Evolutionary conservation across 1,139 yeast species (phyloP).

Genomic region (Magnusiomyces starmeri): DNA sequence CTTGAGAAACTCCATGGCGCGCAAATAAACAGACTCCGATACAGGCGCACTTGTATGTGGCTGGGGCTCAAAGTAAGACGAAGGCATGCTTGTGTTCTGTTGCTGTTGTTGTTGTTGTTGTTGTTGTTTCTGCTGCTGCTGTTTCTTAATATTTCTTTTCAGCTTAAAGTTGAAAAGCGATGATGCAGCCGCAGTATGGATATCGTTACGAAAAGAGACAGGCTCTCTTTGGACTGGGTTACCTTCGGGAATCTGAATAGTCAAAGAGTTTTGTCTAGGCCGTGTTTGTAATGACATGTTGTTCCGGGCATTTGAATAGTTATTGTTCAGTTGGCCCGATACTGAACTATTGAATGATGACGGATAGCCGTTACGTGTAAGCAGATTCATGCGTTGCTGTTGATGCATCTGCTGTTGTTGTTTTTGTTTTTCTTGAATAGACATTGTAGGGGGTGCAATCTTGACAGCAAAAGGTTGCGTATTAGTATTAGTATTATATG

Average conservation of each 20-base stretch:
- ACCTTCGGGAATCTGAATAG: not conserved
- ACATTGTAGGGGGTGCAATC: not conserved
- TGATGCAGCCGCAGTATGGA: not conserved
- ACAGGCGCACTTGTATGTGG: not conserved
- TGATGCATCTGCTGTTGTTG: not conserved
- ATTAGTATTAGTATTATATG: not conserved
- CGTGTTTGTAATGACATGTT: not conserved
- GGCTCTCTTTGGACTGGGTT: not conserved
- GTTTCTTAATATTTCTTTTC: not conserved
- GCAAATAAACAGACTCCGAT: not conserved
- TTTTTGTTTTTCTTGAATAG: not conserved
- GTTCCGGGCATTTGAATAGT: not conserved
- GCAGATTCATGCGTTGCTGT: not conserved
- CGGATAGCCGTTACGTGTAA: no score
- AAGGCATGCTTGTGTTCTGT: no score
- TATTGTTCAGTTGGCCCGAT: not conserved
- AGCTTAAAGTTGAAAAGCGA: not conserved
- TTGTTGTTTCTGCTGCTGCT: not conserved
- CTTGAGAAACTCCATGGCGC: not conserved
- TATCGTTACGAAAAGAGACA: not conserved
- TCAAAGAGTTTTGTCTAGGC: not conserved
- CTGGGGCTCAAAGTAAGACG: constrained; percentile 5
- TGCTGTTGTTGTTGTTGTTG: no score
- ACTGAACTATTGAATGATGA: no score
- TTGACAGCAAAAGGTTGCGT: not conserved